Conservation (phyloP, 2,329 filamentous ascomycete species). For the Sclerotinia nivalis region DNA sequence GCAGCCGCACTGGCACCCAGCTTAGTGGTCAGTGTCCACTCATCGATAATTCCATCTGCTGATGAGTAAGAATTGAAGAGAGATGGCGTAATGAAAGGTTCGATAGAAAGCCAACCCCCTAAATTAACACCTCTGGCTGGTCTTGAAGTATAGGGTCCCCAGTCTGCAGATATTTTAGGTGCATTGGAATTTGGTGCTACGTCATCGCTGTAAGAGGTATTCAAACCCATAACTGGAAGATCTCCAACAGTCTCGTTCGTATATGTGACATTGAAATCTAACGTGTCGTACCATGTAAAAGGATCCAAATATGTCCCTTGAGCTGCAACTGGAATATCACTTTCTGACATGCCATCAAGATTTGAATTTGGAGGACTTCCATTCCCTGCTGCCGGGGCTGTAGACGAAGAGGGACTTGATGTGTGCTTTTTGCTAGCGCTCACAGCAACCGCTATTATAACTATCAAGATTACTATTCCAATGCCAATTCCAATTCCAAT, state of each 20-base stretch:
- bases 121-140: conserved; percentile 90
- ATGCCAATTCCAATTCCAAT: conserved; percentile 59
- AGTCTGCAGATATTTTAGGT: conserved; percentile 71
- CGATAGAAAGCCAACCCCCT: conserved; percentile 90
- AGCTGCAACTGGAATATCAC: conserved; percentile 56
- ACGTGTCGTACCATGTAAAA: conserved; percentile 86
- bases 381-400: conserved; percentile 26
- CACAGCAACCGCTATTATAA: conserved; percentile 68
- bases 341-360: conserved; percentile 54
- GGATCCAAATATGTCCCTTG: conserved; percentile 82
- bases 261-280: conserved; percentile 92
- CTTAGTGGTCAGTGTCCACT: conserved; percentile 74
- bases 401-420: conserved; percentile 32
- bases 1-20: conserved; percentile 67
- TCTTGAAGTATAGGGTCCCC: conserved; percentile 72
- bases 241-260: conserved; percentile 82
- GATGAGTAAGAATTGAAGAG: conserved; percentile 68
- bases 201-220: conserved; percentile 83
- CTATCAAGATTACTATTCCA: conserved; percentile 57
- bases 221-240: conserved; percentile 87
- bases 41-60: conserved; percentile 69
- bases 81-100: conserved; percentile 94
- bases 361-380: conserved; percentile 45
- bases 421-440: conserved; percentile 64
- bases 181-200: conserved; percentile 75